A percentile compares a stretch with the other conserved stretches of the same genome.
Conservation (phyloP, 306 rosid genomes). For the Quercus robur region DNA sequence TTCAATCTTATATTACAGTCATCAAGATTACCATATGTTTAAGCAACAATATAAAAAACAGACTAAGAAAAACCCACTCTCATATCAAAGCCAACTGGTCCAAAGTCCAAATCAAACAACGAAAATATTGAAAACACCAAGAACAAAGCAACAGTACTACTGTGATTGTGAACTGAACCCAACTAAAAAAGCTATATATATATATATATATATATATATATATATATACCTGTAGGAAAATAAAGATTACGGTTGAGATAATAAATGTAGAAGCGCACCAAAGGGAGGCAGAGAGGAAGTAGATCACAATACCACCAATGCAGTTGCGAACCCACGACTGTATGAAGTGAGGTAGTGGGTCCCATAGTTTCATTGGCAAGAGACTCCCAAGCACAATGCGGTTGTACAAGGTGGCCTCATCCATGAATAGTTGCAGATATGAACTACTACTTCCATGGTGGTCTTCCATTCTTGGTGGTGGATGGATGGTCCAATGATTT, state of each 20-base stretch:
- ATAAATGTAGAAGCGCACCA: constrained; percentile 82
- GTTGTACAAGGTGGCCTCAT: constrained; percentile 63
- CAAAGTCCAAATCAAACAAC: neutral
- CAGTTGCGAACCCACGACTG: constrained; percentile 88
- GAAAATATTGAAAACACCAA: no score
- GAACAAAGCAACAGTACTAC: no score
- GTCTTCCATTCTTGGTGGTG: constrained; percentile 19
- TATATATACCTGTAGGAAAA: constrained; percentile 59
- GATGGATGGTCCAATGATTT: neutral
- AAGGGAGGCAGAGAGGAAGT: constrained; percentile 59
- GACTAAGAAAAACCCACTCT: constrained; percentile 11
- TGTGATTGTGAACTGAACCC: no score
- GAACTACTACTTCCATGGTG: neutral
- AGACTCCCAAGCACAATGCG: constrained; percentile 54
- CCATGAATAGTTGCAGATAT: constrained; percentile 45
- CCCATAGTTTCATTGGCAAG: constrained; percentile 44
- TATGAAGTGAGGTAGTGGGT: constrained; percentile 61
- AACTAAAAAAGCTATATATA: neutral
- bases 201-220: neutral
- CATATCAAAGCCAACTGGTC: neutral
- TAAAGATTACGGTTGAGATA: constrained; percentile 63
- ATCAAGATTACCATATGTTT: neutral
- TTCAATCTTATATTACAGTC: neutral
- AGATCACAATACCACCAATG: constrained; percentile 63
- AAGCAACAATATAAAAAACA: neutral